Conservation (phyloP, 1,284 basidiomycete genomes). For the Ganoderma boninense region DNA sequence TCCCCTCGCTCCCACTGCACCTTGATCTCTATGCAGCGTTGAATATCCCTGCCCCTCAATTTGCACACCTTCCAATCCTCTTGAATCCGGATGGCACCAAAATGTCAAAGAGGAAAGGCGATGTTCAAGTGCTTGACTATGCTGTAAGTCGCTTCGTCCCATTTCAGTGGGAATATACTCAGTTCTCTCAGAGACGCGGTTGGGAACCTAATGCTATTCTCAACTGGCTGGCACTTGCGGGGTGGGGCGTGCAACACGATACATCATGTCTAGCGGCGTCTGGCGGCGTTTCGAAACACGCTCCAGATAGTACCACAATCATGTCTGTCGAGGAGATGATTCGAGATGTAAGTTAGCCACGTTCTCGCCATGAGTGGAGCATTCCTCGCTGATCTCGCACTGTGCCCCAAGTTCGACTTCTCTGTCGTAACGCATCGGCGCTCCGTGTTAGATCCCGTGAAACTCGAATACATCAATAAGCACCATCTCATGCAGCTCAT, state of each 20-base stretch:
- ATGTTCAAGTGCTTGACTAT: slow-evolving; percentile 89
- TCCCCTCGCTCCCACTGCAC: slow-evolving; percentile 94
- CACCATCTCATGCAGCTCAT: slow-evolving; percentile 68
- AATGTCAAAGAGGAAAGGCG: slow-evolving; percentile 93
- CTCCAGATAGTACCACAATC: slow-evolving; percentile 71
- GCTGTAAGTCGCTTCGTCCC: slow-evolving; percentile 60
- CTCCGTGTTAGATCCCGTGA: slow-evolving; percentile 73
- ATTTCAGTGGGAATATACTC: not conserved
- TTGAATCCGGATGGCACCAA: slow-evolving; percentile 93
- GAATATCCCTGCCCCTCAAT: slow-evolving; percentile 76
- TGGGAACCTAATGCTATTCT: slow-evolving; percentile 92
- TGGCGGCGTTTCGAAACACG: slow-evolving; percentile 38
- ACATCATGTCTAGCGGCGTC: slow-evolving; percentile 33
- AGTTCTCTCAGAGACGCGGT: slow-evolving; percentile 62
- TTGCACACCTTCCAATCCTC: slow-evolving; percentile 92
- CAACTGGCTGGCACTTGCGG: slow-evolving; percentile 94
- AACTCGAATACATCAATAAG: slow-evolving; percentile 83
- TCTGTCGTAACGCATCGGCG: slow-evolving; percentile 77
- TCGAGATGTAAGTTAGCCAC: slow-evolving; percentile 53
- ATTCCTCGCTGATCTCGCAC: not conserved
- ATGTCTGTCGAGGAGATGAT: slow-evolving; percentile 75
- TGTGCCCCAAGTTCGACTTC: slow-evolving; percentile 68
- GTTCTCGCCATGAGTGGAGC: not conserved
- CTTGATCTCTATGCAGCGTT: slow-evolving; percentile 89
- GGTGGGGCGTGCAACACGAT: slow-evolving; percentile 80